Evolutionary conservation across 495 filamentous ascomycete species (phyloP).

Genomic region (Hyaloscypha variabilis): DNA sequence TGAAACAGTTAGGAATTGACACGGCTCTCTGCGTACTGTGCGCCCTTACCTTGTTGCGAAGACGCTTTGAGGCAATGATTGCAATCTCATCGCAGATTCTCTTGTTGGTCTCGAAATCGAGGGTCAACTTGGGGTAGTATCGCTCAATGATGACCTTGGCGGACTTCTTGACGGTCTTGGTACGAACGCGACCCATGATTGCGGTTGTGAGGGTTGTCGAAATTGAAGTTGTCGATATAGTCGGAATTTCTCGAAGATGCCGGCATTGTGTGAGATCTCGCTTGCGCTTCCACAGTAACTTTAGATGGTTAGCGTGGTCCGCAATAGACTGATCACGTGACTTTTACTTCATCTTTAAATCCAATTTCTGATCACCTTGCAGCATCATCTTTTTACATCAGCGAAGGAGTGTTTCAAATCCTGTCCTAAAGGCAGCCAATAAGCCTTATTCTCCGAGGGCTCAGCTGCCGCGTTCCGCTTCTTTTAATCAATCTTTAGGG

Average conservation of each 20-base stretch:
- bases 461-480: too few species aligned
- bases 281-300: background rate
- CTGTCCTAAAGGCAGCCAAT: too few species aligned
- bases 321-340: background rate
- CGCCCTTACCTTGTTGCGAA: constrained; percentile 89
- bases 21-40: background rate
- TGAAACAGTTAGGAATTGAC: constrained; percentile 15
- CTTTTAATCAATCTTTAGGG: too few species aligned
- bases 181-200: constrained; percentile 96
- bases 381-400: too few species aligned
- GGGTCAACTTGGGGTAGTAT: constrained; percentile 97
- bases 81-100: constrained; percentile 99
- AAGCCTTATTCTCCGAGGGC: too few species aligned
- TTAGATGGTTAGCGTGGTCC: background rate
- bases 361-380: too few species aligned
- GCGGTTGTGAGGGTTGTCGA: constrained; percentile 51
- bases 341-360: background rate
- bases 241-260: constrained; percentile 11
- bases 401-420: too few species aligned
- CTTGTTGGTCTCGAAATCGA: constrained; percentile 99
- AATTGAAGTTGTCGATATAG: constrained; percentile 9
- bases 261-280: background rate
- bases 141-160: constrained; percentile 99
- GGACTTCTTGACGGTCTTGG: constrained; percentile 99
- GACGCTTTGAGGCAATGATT: constrained; percentile 96